Evolutionary conservation across 306 rosid genomes (phyloP).

Genomic region (Glycine tomentella): DNA sequence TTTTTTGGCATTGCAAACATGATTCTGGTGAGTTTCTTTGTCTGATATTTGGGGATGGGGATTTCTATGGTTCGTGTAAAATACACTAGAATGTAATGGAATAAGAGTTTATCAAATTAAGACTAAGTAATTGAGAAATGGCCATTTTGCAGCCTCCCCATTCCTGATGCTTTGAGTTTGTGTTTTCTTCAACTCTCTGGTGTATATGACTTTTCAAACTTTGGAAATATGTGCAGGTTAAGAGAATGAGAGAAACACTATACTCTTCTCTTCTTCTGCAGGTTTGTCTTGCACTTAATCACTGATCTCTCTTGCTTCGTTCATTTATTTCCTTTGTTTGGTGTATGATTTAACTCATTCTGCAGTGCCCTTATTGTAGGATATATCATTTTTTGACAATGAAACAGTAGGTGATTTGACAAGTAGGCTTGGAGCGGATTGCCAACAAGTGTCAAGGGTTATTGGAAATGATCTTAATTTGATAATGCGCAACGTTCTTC

Average conservation of each 20-base stretch:
- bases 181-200: constrained; percentile 12
- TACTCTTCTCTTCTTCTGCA: constrained; percentile 90
- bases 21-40: constrained; percentile 79
- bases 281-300: constrained; percentile 61
- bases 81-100: constrained; percentile 16
- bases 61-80: constrained; percentile 14
- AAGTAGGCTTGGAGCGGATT: constrained; percentile 99
- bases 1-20: constrained; percentile 92
- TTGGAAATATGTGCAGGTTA: constrained; percentile 69
- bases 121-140: constrained; percentile 33
- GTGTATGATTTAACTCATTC: constrained; percentile 54
- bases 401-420: constrained; percentile 98
- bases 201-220: constrained; percentile 25
- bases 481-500: constrained; percentile 86
- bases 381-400: constrained; percentile 90
- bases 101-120: constrained; percentile 12
- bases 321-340: constrained; percentile 31
- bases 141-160: not conserved
- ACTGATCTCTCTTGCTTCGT: constrained; percentile 35
- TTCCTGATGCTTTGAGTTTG: constrained; percentile 28
- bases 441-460: constrained; percentile 97
- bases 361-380: constrained; percentile 72
- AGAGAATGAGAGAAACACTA: constrained; percentile 93
- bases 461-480: constrained; percentile 96
- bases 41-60: not conserved